phyloP scores from a whole-genome alignment of 495 filamentous ascomycete species.

The Penicillium herquei region DNA sequence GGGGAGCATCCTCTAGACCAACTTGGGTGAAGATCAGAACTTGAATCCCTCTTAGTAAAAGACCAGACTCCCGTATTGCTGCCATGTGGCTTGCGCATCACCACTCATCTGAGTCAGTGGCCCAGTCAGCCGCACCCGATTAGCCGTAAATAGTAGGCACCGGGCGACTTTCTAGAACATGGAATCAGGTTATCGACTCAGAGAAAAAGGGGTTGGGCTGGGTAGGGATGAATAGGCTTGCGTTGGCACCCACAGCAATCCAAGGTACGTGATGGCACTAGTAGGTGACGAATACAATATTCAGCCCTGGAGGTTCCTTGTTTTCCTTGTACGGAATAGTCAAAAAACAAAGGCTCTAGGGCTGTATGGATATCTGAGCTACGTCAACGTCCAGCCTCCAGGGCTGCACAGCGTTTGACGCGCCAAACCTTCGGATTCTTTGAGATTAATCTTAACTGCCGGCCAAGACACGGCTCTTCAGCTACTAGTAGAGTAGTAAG shows the following conservation, averaged over 20 bases:
- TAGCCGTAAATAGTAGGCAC: neutral
- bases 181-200: too few species aligned
- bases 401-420: neutral
- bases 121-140: neutral
- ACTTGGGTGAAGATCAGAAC: conserved; percentile 12
- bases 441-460: neutral
- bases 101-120: conserved; percentile 1
- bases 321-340: too few species aligned
- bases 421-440: neutral
- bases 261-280: too few species aligned
- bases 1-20: conserved; percentile 7
- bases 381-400: neutral
- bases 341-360: too few species aligned
- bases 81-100: conserved; percentile 7
- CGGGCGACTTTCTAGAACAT: too few species aligned
- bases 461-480: neutral
- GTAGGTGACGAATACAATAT: too few species aligned
- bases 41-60: neutral
- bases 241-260: too few species aligned
- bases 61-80: conserved; percentile 2
- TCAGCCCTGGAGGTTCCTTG: too few species aligned
- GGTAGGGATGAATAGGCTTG: too few species aligned
- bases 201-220: neutral
- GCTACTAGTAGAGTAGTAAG: neutral
- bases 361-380: too few species aligned